Conservation (phyloP, 768 basidiomycete genomes). For the Piloderma croceum region DNA sequence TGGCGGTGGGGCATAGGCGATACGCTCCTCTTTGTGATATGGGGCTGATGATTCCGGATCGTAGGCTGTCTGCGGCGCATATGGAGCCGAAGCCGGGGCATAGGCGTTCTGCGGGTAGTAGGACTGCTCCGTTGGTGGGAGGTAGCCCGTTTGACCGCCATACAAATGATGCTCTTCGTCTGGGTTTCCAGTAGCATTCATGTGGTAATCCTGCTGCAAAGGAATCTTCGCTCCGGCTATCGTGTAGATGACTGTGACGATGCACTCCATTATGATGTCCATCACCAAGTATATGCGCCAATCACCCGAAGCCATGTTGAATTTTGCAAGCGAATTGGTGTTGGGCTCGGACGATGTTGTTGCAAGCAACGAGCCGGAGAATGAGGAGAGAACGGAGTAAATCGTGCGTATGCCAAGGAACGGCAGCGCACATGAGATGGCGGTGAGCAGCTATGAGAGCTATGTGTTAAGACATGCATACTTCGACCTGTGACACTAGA, state of each 20-base stretch:
- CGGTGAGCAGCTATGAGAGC: constrained; percentile 53
- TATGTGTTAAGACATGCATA: too few relatives aligned
- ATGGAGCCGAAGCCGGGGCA: too few relatives aligned
- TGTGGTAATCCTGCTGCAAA: constrained; percentile 31
- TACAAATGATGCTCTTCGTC: too few relatives aligned
- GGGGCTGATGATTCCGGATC: too few relatives aligned
- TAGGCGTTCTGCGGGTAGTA: too few relatives aligned
- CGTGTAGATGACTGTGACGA: constrained; percentile 40
- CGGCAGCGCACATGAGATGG: constrained; percentile 50
- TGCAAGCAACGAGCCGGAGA: constrained; percentile 28
- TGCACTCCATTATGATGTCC: constrained; percentile 56
- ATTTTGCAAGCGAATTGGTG: constrained; percentile 42
- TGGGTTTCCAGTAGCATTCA: too few relatives aligned
- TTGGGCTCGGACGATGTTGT: constrained; percentile 33
- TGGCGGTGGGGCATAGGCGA: too few relatives aligned
- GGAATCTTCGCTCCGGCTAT: constrained; percentile 23
- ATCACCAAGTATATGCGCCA: constrained; percentile 57
- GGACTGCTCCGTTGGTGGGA: too few relatives aligned
- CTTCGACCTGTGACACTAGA: too few relatives aligned
- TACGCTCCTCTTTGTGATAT: too few relatives aligned
- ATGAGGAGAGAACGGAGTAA: constrained; percentile 51
- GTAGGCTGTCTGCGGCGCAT: too few relatives aligned
- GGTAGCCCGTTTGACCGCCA: too few relatives aligned
- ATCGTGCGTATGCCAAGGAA: constrained; percentile 52
- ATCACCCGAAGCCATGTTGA: constrained; percentile 51